These are phyloP conservation scores for Mycosarcoma mackinlayi DNA, from an alignment of 1,284 basidiomycete genomes.

Conservation along the genomic window DNA sequence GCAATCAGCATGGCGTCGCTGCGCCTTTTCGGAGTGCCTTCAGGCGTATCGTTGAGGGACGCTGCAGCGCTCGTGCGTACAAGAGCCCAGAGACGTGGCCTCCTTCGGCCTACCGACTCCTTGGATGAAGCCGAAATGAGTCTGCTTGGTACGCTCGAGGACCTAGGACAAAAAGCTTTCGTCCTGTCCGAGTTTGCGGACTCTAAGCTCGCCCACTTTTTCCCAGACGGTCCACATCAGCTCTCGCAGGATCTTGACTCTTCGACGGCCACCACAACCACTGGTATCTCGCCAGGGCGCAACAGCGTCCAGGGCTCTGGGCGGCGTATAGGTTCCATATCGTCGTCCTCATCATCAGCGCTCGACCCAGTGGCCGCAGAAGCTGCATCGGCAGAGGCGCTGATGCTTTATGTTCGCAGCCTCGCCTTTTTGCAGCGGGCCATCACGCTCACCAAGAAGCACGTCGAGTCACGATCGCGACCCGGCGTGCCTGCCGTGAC, in stretches of 20 bases:
- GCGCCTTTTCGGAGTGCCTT: constrained; percentile 81
- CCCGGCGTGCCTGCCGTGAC: constrained; percentile 54
- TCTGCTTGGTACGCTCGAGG: constrained; percentile 80
- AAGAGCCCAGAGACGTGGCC: constrained; percentile 58
- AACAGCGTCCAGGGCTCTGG: constrained; percentile 24
- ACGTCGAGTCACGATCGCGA: constrained; percentile 67
- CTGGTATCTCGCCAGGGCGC: constrained; percentile 31
- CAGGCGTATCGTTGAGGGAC: constrained; percentile 65
- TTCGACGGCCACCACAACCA: constrained; percentile 27
- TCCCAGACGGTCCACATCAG: constrained; percentile 72
- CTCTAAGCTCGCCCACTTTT: constrained; percentile 80
- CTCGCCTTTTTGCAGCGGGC: constrained; percentile 93
- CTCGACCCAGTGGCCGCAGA: constrained; percentile 58
- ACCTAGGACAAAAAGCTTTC: constrained; percentile 92
- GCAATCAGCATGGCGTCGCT: constrained; percentile 89
- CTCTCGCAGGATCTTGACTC: constrained; percentile 35
- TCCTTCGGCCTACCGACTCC: constrained; percentile 37
- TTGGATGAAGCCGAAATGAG: constrained; percentile 74
- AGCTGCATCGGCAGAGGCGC: constrained; percentile 75
- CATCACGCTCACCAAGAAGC: constrained; percentile 72
- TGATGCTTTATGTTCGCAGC: constrained; percentile 91
- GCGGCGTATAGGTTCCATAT: constrained; percentile 27
- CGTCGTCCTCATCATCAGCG: constrained; percentile 42
- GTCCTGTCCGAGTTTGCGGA: constrained; percentile 93
- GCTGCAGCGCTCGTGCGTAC: constrained; percentile 61